Percentiles rank a stretch among this genome's conserved stretches.
Evolutionary conservation across 2,329 filamentous ascomycete species (phyloP).

Genomic region (Dryadomyces quercivorus): DNA sequence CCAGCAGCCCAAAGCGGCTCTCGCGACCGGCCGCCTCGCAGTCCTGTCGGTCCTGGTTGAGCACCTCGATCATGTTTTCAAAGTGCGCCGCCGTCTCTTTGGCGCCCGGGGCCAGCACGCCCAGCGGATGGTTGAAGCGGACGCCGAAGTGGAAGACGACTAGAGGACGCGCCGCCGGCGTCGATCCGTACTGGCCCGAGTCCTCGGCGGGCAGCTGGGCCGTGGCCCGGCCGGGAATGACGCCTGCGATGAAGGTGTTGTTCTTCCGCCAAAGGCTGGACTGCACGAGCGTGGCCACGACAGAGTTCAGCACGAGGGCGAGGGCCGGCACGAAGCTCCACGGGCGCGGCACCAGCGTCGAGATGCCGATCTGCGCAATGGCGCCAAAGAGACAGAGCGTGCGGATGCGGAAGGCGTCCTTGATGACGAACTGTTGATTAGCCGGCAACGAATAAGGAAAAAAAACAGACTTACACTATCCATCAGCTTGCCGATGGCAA

Average conservation of each 20-base stretch:
- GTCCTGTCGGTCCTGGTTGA: conserved; percentile 11
- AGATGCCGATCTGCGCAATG: conserved; percentile 21
- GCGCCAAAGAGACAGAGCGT: conserved; percentile 23
- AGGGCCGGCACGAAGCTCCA: conserved; percentile 23
- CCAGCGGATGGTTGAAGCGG: conserved; percentile 36
- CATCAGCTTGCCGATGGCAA: background rate
- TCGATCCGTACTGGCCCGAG: background rate
- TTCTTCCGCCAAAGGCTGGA: conserved; percentile 5
- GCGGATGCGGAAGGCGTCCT: conserved; percentile 22
- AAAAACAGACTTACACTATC: background rate
- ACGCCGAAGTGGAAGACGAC: conserved; percentile 31
- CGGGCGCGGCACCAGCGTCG: conserved; percentile 19
- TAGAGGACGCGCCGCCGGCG: background rate
- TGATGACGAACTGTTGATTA: conserved; percentile 14
- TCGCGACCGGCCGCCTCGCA: conserved; percentile 14
- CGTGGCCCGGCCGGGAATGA: conserved; percentile 21
- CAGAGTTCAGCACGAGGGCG: conserved; percentile 18
- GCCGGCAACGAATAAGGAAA: background rate
- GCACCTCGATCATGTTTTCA: conserved; percentile 23
- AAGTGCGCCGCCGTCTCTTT: conserved; percentile 27
- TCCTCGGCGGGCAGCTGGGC: conserved; percentile 18
- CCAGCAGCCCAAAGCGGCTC: conserved; percentile 32
- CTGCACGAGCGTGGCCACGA: conserved; percentile 19
- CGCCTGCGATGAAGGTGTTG: conserved; percentile 14
- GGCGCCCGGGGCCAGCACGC: conserved; percentile 31